phyloP scores from a whole-genome alignment of 176 grass and related monocot genomes.

The Juncus effusus region DNA sequence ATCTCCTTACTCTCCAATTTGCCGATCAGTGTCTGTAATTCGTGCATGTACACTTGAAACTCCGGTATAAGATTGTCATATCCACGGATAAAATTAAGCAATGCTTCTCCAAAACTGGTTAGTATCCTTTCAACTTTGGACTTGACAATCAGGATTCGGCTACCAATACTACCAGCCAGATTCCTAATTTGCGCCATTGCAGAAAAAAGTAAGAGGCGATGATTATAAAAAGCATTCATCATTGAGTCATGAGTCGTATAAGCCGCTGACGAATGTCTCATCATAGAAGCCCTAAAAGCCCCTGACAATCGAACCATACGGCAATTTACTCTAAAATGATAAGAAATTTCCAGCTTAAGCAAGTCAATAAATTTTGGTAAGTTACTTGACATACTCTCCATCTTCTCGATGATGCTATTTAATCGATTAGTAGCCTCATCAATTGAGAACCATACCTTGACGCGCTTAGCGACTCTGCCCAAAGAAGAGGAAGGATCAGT shows the following conservation, averaged over 20 bases:
- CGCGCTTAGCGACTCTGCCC: not conserved
- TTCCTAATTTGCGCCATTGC: not conserved
- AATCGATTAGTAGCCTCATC: not conserved
- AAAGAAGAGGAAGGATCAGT: not conserved
- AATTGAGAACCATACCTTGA: conserved; percentile 7
- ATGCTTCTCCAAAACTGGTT: too few relatives aligned
- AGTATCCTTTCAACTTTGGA: too few relatives aligned
- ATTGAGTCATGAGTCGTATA: not conserved
- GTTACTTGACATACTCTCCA: not conserved
- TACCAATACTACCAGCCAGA: not conserved
- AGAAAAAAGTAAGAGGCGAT: not conserved
- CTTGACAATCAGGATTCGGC: too few relatives aligned
- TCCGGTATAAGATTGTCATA: too few relatives aligned
- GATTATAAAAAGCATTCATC: not conserved
- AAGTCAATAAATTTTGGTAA: conserved; percentile 13
- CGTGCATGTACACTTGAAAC: too few relatives aligned
- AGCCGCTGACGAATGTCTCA: not conserved
- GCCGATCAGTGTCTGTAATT: too few relatives aligned
- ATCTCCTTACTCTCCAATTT: too few relatives aligned
- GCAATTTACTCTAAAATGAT: too few relatives aligned
- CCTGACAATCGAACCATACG: not conserved
- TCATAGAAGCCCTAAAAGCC: not conserved
- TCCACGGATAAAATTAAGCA: too few relatives aligned
- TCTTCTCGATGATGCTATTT: not conserved
- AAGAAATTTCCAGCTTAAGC: conserved; percentile 22